Evolutionary conservation across 208 protist species (phyloP).

Genomic region (Porcisia hertigi): DNA sequence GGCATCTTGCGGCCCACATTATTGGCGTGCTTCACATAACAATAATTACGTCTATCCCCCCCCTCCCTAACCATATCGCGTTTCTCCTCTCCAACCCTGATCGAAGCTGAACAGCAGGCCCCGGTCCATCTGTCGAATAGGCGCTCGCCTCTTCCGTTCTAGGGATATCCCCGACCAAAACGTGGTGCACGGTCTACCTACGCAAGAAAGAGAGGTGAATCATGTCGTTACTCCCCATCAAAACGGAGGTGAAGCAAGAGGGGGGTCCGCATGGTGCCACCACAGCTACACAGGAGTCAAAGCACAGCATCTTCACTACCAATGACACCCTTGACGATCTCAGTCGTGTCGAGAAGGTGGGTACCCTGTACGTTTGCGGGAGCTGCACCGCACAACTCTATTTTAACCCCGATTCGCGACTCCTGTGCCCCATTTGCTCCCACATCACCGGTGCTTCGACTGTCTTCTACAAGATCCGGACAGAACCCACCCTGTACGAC

Average conservation of each 20-base stretch:
- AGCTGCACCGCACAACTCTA: slow-evolving; percentile 78
- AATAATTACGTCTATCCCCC: neutral
- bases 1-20: neutral
- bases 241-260: slow-evolving; percentile 36
- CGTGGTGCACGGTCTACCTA: neutral
- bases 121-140: neutral
- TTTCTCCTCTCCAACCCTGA: too few relatives aligned
- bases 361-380: slow-evolving; percentile 78
- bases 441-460: slow-evolving; percentile 82
- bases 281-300: slow-evolving; percentile 39
- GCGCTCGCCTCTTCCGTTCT: neutral
- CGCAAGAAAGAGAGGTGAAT: neutral
- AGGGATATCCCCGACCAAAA: neutral
- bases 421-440: slow-evolving; percentile 82
- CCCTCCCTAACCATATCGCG: neutral
- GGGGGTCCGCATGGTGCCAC: slow-evolving; percentile 16
- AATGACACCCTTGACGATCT: slow-evolving; percentile 9
- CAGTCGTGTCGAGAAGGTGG: slow-evolving; percentile 28
- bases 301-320: slow-evolving; percentile 14
- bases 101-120: neutral
- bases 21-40: neutral
- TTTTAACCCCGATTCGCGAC: slow-evolving; percentile 46
- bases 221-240: slow-evolving; percentile 18
- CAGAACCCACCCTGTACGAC: slow-evolving; percentile 82
- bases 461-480: slow-evolving; percentile 91